A percentile compares a stretch with the other conserved stretches of the same genome.
Conservation (phyloP, 2,329 filamentous ascomycete genomes). For the Aspergillus caelatus region DNA sequence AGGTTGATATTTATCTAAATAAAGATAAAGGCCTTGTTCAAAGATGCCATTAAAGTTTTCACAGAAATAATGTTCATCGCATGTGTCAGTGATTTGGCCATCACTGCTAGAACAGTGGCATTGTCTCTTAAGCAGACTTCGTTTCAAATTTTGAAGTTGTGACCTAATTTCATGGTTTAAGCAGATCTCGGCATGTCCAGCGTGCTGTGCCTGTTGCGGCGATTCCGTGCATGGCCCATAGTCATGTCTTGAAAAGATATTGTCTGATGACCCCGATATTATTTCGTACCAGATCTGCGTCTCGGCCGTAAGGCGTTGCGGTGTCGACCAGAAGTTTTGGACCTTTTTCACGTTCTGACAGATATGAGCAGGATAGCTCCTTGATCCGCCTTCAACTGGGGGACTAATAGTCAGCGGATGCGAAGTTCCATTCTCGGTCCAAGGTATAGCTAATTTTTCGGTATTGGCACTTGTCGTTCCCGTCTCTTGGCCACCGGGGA, state of each 20-base stretch:
- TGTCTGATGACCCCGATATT: background rate
- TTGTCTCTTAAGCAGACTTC: background rate
- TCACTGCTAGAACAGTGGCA: background rate
- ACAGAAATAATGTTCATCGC: constrained; percentile 1
- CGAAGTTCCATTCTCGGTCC: background rate
- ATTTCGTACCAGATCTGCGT: background rate
- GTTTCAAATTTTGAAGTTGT: background rate
- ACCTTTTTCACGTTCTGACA: background rate
- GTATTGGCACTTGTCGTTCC: background rate
- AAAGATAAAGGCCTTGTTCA: constrained; percentile 1
- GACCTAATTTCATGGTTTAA: background rate
- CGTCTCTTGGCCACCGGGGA: background rate
- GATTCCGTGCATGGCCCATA: background rate
- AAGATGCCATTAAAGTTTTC: background rate
- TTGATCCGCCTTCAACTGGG: background rate
- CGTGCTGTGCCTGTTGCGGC: background rate
- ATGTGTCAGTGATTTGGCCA: background rate
- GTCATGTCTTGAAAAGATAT: background rate
- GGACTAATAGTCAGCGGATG: too few species aligned
- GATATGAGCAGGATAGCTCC: background rate
- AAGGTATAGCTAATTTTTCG: background rate
- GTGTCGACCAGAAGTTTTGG: background rate
- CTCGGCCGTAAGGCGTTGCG: background rate
- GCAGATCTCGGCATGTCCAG: background rate
- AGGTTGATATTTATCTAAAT: constrained; percentile 1